phyloP scores from a whole-genome alignment of 441 rosid species.

The Croton laevigatus region DNA sequence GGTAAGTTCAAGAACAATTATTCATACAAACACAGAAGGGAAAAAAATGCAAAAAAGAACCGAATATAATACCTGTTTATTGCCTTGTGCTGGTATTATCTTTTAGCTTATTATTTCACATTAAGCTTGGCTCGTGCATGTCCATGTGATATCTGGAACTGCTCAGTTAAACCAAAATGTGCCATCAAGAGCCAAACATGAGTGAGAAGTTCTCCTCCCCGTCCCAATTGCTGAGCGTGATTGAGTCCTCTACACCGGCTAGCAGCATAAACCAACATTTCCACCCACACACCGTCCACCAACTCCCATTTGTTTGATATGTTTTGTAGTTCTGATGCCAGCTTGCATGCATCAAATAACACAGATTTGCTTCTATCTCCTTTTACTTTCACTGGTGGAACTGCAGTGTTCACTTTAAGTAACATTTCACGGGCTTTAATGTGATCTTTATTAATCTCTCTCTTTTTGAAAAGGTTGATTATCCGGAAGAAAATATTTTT shows the following conservation, averaged over 20 bases:
- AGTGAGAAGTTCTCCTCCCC: slow-evolving; percentile 39
- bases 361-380: slow-evolving; percentile 41
- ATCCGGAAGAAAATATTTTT: background rate
- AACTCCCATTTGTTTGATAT: slow-evolving; percentile 20
- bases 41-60: background rate
- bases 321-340: slow-evolving; percentile 12
- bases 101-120: background rate
- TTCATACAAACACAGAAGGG: background rate
- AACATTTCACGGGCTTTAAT: slow-evolving; percentile 19
- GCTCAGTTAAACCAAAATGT: slow-evolving; percentile 36
- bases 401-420: slow-evolving; percentile 23
- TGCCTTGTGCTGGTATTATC: background rate
- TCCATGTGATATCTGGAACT: slow-evolving; percentile 34
- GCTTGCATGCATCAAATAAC: slow-evolving; percentile 31
- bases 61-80: background rate
- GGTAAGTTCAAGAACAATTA: background rate
- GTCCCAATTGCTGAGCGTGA: slow-evolving; percentile 36
- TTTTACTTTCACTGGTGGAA: slow-evolving; percentile 18
- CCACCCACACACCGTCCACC: slow-evolving; percentile 34
- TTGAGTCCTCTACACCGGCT: slow-evolving; percentile 24
- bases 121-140: slow-evolving; percentile 33
- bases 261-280: slow-evolving; percentile 32
- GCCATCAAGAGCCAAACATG: slow-evolving; percentile 42
- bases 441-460: background rate
- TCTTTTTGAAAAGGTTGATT: background rate